Evolutionary conservation across 306 rosid species (phyloP), one percentile per base, ranked within the genome.

Genomic region (Citrullus amarus): DNA sequence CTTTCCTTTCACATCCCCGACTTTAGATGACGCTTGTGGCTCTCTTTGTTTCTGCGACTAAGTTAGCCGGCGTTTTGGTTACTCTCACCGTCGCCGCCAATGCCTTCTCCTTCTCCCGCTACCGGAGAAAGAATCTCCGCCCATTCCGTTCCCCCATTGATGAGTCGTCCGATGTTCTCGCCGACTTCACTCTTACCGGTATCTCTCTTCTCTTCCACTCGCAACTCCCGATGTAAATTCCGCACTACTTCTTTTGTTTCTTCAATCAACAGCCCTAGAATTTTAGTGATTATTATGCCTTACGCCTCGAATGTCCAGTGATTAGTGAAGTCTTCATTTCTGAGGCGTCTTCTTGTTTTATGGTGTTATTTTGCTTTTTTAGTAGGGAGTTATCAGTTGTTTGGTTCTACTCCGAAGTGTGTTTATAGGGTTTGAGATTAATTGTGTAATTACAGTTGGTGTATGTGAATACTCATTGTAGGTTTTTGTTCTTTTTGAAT

Each of bases 71-170:
- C 73, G 78, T 88, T 20, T 30, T 92, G 25, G 85, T 80, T 6
- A 87, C 91, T 1, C 79, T 89, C 82, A 81, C 91, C 79, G 85
- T 92, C 78, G 96, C 97, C 63, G 90, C 90, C 78, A 95, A 95
- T 85, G 97, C 86, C 20, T 85, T 86, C 89, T 88, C 97, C 4
- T 95, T 83, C 86, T 62, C 86, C 2, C 93, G 88, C 59, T 92
- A 51, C 79, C 81, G 95, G 67, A 79, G 79, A 41, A 88, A 86
- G 84, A 86, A 88, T 69, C 95, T 95, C 55, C 96, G 88, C 54
- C 85, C 79, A 2, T 92, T 95, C 81, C 86, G 63, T 38, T 92
- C 97, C 20, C 98, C 98, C 17, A 86, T 95, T 80, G 86, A 88
- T 48, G 96, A 92, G 66, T 85, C 91, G 77, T 77, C 89, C 15